Conservation (phyloP, 1,284 basidiomycete genomes). For the Sanguinoderma infundibulare region DNA sequence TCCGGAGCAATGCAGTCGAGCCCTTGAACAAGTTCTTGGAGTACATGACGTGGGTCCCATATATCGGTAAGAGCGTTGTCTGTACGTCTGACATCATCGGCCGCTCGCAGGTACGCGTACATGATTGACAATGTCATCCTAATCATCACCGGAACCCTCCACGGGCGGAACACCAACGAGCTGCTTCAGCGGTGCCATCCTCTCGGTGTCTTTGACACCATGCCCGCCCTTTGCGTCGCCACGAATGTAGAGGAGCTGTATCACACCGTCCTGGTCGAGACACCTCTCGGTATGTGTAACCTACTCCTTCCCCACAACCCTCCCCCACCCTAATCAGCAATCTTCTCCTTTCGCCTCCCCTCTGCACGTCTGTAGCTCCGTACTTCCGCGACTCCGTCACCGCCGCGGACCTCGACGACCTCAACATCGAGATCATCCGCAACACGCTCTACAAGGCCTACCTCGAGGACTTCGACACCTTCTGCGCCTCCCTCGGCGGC, state of each 20-base stretch:
- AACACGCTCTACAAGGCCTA: conserved; percentile 99
- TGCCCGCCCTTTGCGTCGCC: conserved; percentile 98
- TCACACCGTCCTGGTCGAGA: conserved; percentile 96
- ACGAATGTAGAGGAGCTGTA: conserved; percentile 99
- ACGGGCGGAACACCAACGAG: conserved; percentile 98
- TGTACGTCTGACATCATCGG: not conserved
- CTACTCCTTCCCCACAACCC: not conserved
- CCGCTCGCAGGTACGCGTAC: conserved; percentile 80
- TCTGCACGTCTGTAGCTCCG: conserved; percentile 62
- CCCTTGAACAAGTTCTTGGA: conserved; percentile 94
- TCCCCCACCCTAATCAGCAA: not conserved
- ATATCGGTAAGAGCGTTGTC: not conserved
- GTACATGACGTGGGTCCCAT: conserved; percentile 84
- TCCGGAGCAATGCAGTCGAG: conserved; percentile 90
- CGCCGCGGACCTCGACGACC: conserved; percentile 95
- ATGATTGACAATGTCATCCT: conserved; percentile 99
- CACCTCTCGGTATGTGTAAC: conserved; percentile 80
- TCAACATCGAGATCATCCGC: conserved; percentile 99
- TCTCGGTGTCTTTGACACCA: conserved; percentile 95
- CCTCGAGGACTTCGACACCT: conserved; percentile 95
- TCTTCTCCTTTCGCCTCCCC: not conserved
- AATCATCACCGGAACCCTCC: conserved; percentile 96
- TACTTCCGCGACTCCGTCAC: conserved; percentile 98
- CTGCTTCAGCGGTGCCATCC: conserved; percentile 97
- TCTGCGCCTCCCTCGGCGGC: conserved; percentile 79